Base-by-base conservation (phyloP, 2,329 filamentous ascomycete species). In the Ciborinia camelliae region DNA sequence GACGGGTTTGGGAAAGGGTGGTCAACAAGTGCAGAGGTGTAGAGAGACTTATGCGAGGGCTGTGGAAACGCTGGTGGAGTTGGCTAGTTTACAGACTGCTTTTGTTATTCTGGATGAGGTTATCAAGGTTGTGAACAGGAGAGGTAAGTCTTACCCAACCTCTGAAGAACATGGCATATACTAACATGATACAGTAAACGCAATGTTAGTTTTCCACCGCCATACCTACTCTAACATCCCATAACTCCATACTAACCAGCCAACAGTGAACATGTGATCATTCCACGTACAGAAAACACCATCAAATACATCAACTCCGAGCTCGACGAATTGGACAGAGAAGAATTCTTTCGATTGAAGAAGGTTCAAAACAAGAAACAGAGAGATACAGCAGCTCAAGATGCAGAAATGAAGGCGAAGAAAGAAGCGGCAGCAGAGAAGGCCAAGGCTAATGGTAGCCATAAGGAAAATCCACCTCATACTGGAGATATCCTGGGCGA, bases 241-340 rank as follows among this genome's bases (percentile, higher is more conserved):
- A 45, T 51, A 2, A 35, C n/a, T 26, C 20, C 23, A 53, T 51
- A 68, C 65, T 74, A 65, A 73, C 28, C 18, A 15, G 12, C 51
- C 35, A 47, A 30, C 70, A 90, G 86, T 74, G 91, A 95, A 78
- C 90, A 96, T 77, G 91, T 99, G 72, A 98, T 99, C 72, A 99
- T 99, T 73, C 95, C 95, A 15, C 86, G 95, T 70, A 99, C 95
- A 18, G 95, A 99, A 77, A 99, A 98, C 75, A 99, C 95, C n/a
- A 99, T 99, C 81, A 97, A 97, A 80, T 99, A 98, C 75, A 98
- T 98, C 83, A 98, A 98, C 80, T 97, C 94, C 0, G 95, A 99
- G 77, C 85, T 99, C 20, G 95, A 99, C 75, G 95, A 99, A 79
- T 83, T 99, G 59, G 96, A 98, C 79, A 87, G 95, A 81, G 95